phyloP scores from a whole-genome alignment of 176 grass and related monocot genomes.

The Oryza meyeriana region DNA sequence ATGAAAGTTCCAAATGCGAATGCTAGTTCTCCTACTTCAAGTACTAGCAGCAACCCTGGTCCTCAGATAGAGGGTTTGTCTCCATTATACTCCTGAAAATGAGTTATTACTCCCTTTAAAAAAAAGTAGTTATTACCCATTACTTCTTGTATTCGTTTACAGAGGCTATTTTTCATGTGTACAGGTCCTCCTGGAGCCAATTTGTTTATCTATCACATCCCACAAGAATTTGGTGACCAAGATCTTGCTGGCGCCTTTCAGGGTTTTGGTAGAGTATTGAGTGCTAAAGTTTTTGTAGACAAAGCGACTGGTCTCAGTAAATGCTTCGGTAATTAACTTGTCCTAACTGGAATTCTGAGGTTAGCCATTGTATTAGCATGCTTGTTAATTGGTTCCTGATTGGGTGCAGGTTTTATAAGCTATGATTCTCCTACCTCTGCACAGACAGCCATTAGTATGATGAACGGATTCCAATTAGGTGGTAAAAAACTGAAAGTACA shows the following conservation, averaged over 20 bases:
- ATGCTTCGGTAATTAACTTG: constrained; percentile 84
- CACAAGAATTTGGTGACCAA: constrained; percentile 88
- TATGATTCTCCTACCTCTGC: constrained; percentile 78
- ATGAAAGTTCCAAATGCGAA: constrained; percentile 53
- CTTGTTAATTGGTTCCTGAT: constrained; percentile 22
- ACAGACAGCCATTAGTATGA: constrained; percentile 68
- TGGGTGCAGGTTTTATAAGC: constrained; percentile 85
- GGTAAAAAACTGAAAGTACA: constrained; percentile 99
- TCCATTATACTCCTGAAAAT: background rate
- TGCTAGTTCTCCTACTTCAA: constrained; percentile 46
- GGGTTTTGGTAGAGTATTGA: constrained; percentile 81
- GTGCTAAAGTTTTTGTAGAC: constrained; percentile 98
- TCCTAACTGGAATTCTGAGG: background rate
- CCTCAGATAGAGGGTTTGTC: constrained; percentile 71
- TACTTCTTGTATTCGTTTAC: background rate
- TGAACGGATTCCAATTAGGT: constrained; percentile 88
- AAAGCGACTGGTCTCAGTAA: constrained; percentile 97
- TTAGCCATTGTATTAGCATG: background rate
- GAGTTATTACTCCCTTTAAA: too few relatives aligned
- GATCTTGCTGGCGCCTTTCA: constrained; percentile 82
- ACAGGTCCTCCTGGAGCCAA: constrained; percentile 82
- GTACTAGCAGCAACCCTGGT: constrained; percentile 45
- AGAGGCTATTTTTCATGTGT: background rate
- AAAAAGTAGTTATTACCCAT: background rate
- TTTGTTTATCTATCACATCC: constrained; percentile 87